These are phyloP conservation scores for Saxophila tyrrhenica DNA, from an alignment of 495 filamentous ascomycete genomes.

Conservation along the genomic window DNA sequence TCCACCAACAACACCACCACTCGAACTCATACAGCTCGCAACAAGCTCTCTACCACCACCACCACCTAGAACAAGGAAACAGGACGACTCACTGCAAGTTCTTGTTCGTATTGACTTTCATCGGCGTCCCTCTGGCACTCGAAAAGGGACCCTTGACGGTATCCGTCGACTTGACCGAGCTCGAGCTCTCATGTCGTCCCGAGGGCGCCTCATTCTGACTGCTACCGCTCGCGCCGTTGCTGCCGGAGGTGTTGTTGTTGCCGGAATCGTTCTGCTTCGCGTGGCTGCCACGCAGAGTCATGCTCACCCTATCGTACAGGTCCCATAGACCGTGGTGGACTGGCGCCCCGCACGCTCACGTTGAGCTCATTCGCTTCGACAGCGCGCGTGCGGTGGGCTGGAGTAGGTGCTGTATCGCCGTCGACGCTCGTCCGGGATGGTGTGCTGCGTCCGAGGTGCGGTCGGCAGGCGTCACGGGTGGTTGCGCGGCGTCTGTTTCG, in stretches of 20 bases:
- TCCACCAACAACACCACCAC: background rate
- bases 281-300: conserved; percentile 12
- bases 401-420: no score
- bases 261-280: background rate
- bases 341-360: background rate
- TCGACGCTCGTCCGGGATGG: background rate
- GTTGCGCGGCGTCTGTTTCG: no score
- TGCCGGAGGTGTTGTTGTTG: background rate
- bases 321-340: background rate
- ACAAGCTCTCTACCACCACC: no score
- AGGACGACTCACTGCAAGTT: conserved; percentile 24
- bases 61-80: background rate
- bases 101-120: conserved; percentile 45
- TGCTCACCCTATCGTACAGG: conserved; percentile 14
- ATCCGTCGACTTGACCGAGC: conserved; percentile 44
- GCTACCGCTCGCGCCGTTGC: background rate
- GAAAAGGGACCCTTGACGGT: conserved; percentile 43
- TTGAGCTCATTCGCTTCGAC: background rate
- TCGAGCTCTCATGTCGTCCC: conserved; percentile 39
- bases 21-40: background rate
- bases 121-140: conserved; percentile 36
- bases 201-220: conserved; percentile 47
- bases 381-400: no score
- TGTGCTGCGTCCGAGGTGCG: background rate
- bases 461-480: background rate